Conservation (phyloP, 2,329 filamentous ascomycete species). For the Pezicula neosporulosa region DNA sequence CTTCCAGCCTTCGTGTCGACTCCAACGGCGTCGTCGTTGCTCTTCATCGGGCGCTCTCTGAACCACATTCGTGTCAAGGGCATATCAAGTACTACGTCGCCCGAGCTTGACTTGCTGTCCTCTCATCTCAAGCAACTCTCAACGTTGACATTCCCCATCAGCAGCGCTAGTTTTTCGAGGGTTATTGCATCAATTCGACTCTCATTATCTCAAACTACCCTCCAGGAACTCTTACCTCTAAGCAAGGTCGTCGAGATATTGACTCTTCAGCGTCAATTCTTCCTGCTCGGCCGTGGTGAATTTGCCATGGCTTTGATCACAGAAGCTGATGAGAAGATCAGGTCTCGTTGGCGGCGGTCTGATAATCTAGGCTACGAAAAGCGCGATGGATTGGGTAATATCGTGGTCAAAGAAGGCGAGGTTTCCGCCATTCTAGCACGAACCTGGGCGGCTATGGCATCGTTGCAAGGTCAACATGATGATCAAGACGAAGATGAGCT, state of each 20-base stretch:
- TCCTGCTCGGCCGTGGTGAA: slow-evolving; percentile 83
- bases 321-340: slow-evolving; percentile 77
- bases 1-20: slow-evolving; percentile 77
- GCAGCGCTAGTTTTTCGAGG: slow-evolving; percentile 64
- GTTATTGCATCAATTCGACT: slow-evolving; percentile 74
- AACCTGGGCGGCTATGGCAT: slow-evolving; percentile 77
- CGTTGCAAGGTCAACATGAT: slow-evolving; percentile 63
- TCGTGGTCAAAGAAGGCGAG: slow-evolving; percentile 83
- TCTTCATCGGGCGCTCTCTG: slow-evolving; percentile 87
- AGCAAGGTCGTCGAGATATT: slow-evolving; percentile 74
- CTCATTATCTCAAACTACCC: slow-evolving; percentile 77
- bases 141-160: slow-evolving; percentile 69
- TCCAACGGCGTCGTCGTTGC: slow-evolving; percentile 73
- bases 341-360: slow-evolving; percentile 66
- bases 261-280: slow-evolving; percentile 77
- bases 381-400: slow-evolving; percentile 54
- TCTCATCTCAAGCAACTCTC: slow-evolving; percentile 69
- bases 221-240: slow-evolving; percentile 79
- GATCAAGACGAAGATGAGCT: slow-evolving; percentile 73
- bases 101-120: slow-evolving; percentile 58
- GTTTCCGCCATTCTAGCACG: slow-evolving; percentile 72
- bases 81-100: slow-evolving; percentile 34
- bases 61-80: slow-evolving; percentile 71
- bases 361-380: slow-evolving; percentile 56
- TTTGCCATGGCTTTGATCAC: slow-evolving; percentile 85